Percentiles rank a stretch among this genome's conserved stretches.
Evolutionary conservation across 805 yeast species (phyloP).

Genomic region (Torulaspora indica): DNA sequence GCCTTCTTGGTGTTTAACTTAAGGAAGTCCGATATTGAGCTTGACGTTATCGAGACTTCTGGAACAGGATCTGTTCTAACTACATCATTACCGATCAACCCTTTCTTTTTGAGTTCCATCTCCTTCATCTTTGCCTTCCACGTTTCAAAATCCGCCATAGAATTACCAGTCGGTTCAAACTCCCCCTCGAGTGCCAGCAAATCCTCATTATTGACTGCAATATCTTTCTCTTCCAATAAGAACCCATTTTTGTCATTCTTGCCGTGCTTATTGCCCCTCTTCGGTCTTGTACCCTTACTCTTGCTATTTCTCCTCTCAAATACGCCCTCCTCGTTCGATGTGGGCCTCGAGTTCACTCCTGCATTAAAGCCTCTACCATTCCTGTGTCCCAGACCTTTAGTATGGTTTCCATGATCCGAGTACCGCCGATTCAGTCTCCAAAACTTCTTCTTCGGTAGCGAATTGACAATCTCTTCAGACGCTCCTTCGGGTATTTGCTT

Average conservation of each 20-base stretch:
- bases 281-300: slow-evolving; percentile 14
- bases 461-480: slow-evolving; percentile 31
- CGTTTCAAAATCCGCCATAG: slow-evolving; percentile 40
- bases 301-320: slow-evolving; percentile 23
- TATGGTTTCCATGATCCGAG: slow-evolving; percentile 17
- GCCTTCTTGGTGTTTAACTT: slow-evolving; percentile 16
- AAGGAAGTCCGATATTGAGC: slow-evolving; percentile 33
- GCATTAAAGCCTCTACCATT: slow-evolving; percentile 13
- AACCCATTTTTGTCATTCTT: slow-evolving; percentile 15
- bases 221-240: slow-evolving; percentile 25
- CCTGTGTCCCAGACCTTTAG: slow-evolving; percentile 17
- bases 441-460: slow-evolving; percentile 46
- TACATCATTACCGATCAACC: slow-evolving; percentile 16
- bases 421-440: slow-evolving; percentile 42
- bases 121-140: slow-evolving; percentile 40
- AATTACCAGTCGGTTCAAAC: slow-evolving; percentile 35
- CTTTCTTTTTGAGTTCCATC: slow-evolving; percentile 36
- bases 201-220: slow-evolving; percentile 34
- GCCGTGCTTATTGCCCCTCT: slow-evolving; percentile 17
- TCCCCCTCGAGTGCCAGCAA: slow-evolving; percentile 33
- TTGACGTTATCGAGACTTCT: slow-evolving; percentile 20
- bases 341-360: slow-evolving; percentile 13
- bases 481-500: slow-evolving; percentile 31
- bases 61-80: slow-evolving; percentile 13
- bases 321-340: slow-evolving; percentile 11